phyloP scores from a whole-genome alignment of 768 basidiomycete species.

The Kondoa subrosea region DNA sequence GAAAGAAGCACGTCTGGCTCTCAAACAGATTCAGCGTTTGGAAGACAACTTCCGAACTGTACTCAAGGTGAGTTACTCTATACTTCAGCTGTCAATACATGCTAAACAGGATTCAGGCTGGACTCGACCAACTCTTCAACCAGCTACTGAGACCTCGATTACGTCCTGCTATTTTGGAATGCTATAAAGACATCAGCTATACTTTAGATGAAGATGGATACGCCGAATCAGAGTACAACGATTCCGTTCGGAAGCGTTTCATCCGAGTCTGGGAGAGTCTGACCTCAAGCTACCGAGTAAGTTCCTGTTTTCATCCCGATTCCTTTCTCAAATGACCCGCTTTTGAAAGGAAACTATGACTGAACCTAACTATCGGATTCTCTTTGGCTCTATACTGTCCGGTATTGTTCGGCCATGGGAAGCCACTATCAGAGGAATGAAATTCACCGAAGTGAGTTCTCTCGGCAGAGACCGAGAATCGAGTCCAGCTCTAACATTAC shows the following conservation, averaged over 20 bases:
- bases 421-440: constrained; percentile 59
- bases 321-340: not conserved
- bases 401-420: constrained; percentile 90
- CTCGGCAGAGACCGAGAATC: not conserved
- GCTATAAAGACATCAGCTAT: constrained; percentile 80
- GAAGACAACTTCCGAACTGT: constrained; percentile 49
- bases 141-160: constrained; percentile 77
- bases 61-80: constrained; percentile 42
- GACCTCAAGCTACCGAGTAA: constrained; percentile 71
- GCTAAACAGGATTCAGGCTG: constrained; percentile 40
- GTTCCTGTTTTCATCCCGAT: constrained; percentile 11
- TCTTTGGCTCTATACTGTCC: constrained; percentile 73
- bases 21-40: constrained; percentile 17
- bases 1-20: constrained; percentile 12
- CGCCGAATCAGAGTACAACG: constrained; percentile 63
- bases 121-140: constrained; percentile 87
- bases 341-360: constrained; percentile 66
- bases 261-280: constrained; percentile 70
- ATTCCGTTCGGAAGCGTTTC: constrained; percentile 75
- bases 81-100: not conserved
- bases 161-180: constrained; percentile 63
- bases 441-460: constrained; percentile 62
- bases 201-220: constrained; percentile 77
- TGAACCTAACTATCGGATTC: constrained; percentile 65
- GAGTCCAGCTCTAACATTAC: constrained; percentile 1